A percentile compares a stretch with the other conserved stretches of the same genome.
phyloP scores from a whole-genome alignment of 768 basidiomycete genomes.

The Tulasnella sp. region DNA sequence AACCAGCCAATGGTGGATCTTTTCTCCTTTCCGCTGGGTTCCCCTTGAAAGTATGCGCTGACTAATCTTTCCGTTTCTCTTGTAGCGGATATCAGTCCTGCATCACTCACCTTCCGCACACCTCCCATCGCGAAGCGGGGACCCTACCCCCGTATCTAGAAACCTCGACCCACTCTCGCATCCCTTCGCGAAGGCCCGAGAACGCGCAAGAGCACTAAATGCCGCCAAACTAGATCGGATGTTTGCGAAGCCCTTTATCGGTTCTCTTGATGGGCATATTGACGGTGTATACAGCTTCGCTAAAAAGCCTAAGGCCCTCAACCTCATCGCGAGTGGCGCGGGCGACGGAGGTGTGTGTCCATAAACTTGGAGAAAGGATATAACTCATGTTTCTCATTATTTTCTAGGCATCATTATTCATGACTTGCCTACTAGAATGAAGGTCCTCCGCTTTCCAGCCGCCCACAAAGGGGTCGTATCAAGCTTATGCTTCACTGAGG shows the following conservation, averaged over 20 bases:
- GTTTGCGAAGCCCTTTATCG: conserved; percentile 97
- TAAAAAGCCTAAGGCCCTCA: conserved; percentile 75
- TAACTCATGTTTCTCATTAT: background rate
- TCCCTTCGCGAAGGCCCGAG: conserved; percentile 89
- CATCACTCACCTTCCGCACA: conserved; percentile 80
- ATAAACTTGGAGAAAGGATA: background rate
- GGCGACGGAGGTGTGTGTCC: conserved; percentile 85
- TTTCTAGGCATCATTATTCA: conserved; percentile 80
- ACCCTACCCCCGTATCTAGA: conserved; percentile 83
- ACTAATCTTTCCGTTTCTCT: background rate
- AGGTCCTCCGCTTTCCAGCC: conserved; percentile 59
- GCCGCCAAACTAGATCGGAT: conserved; percentile 97
- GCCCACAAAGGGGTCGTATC: conserved; percentile 88
- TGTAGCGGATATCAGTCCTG: conserved; percentile 81
- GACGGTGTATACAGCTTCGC: conserved; percentile 90
- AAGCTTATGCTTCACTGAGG: conserved; percentile 73
- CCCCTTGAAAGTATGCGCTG: too few species aligned
- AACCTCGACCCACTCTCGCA: conserved; percentile 96
- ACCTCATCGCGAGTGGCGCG: conserved; percentile 88
- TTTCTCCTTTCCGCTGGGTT: too few species aligned
- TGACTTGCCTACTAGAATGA: conserved; percentile 64
- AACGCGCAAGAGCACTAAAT: conserved; percentile 91
- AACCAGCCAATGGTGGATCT: too few species aligned
- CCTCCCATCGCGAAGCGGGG: conserved; percentile 73
- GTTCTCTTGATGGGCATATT: conserved; percentile 85